Conservation (phyloP, 768 basidiomycete genomes). For the Lactarius evosmus region DNA sequence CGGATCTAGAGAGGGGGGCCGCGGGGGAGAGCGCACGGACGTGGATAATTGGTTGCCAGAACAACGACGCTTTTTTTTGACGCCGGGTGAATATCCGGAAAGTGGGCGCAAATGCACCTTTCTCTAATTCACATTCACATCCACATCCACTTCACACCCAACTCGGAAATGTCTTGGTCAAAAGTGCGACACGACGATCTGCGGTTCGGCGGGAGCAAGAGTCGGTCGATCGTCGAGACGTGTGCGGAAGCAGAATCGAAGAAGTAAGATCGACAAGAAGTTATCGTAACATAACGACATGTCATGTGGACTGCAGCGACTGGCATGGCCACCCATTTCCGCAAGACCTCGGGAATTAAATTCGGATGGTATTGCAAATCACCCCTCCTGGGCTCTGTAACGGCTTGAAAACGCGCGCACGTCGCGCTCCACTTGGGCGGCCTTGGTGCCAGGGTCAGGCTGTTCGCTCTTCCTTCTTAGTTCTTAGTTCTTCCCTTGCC, state of each 20-base stretch:
- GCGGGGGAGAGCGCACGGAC: neutral
- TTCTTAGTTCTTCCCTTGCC: neutral
- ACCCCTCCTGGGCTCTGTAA: neutral
- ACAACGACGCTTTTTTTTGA: neutral
- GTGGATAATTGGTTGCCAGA: neutral
- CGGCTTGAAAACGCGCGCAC: neutral
- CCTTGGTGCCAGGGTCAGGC: neutral
- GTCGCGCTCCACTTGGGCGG: neutral
- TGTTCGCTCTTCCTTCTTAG: neutral
- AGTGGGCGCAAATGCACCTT: neutral
- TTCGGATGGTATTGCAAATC: neutral
- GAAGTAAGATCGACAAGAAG: neutral
- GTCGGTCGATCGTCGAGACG: neutral
- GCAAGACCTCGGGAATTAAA: neutral
- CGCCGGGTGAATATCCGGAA: too few relatives aligned
- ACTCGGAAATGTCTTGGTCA: neutral
- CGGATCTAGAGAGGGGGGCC: neutral
- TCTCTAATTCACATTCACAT: too few relatives aligned
- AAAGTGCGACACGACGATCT: neutral
- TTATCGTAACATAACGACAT: too few relatives aligned
- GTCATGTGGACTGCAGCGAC: too few relatives aligned
- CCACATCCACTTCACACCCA: neutral
- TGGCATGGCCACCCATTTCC: neutral
- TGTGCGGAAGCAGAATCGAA: neutral
- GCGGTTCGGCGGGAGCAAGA: neutral